Conservation (phyloP, 2,329 filamentous ascomycete species). For the Pleurostoma richardsiae region DNA sequence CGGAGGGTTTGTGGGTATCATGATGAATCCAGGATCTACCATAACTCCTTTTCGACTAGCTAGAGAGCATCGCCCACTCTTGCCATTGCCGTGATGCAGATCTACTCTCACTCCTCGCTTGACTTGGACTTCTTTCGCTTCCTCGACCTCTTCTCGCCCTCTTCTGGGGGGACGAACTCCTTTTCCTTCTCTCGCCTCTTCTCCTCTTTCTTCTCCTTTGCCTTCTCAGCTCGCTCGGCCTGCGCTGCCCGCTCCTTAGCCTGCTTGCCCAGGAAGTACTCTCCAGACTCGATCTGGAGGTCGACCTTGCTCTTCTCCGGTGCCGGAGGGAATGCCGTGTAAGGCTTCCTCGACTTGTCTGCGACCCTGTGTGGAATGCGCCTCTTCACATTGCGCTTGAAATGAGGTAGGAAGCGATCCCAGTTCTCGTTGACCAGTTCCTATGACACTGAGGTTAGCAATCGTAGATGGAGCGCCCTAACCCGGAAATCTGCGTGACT, state of each 20-base stretch:
- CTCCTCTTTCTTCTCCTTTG: slow-evolving; percentile 82
- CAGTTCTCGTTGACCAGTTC: slow-evolving; percentile 83
- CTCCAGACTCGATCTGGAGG: slow-evolving; percentile 93
- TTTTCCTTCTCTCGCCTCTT: slow-evolving; percentile 80
- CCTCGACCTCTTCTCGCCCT: slow-evolving; percentile 60
- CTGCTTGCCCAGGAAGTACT: slow-evolving; percentile 92
- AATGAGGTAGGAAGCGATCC: slow-evolving; percentile 94
- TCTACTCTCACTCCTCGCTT: slow-evolving; percentile 9
- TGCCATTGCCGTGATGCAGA: no score
- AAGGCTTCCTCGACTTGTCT: slow-evolving; percentile 90
- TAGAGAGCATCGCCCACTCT: no score
- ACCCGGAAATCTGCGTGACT: no score
- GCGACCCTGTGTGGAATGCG: slow-evolving; percentile 77
- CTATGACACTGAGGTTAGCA: no score
- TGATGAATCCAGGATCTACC: no score
- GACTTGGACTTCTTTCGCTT: slow-evolving; percentile 56
- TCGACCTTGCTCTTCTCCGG: slow-evolving; percentile 99
- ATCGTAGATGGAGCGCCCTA: no score
- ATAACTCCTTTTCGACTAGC: no score
- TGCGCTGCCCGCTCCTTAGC: slow-evolving; percentile 80
- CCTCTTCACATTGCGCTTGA: slow-evolving; percentile 86
- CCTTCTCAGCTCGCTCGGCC: slow-evolving; percentile 77
- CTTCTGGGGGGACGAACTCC: slow-evolving; percentile 83
- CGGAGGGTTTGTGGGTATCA: no score
- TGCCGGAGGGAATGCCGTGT: slow-evolving; percentile 94